Percentiles rank a stretch among this genome's conserved stretches.
phyloP scores from a whole-genome alignment of 192 early-diverging fungal genomes.

The Coemansia brasiliensis region DNA sequence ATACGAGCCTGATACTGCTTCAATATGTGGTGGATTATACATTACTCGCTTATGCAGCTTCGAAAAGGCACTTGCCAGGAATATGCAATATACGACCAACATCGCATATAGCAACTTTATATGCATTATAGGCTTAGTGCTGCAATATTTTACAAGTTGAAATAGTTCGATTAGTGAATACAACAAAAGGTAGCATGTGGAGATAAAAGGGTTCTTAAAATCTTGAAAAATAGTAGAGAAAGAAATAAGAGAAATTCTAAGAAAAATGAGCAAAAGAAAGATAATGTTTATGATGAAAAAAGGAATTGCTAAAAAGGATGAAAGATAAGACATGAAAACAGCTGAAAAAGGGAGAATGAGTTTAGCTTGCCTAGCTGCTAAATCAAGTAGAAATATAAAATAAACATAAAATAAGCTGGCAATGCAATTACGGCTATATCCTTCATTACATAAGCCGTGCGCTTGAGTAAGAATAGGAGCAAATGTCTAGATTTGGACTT shows the following conservation, averaged over 20 bases:
- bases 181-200: background rate
- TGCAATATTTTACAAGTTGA: too few species aligned
- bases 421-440: constrained; percentile 19
- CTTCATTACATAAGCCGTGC: constrained; percentile 2
- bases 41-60: constrained; percentile 11
- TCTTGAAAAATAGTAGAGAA: too few species aligned
- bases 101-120: background rate
- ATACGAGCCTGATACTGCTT: constrained; percentile 13
- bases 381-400: constrained; percentile 16
- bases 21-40: constrained; percentile 15
- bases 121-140: background rate
- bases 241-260: background rate
- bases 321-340: background rate
- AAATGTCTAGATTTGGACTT: too few species aligned
- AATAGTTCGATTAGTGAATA: background rate
- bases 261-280: background rate
- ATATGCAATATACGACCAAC: background rate
- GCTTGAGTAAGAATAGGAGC: background rate
- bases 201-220: too few species aligned
- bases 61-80: background rate
- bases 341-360: too few species aligned
- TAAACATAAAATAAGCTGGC: constrained; percentile 11
- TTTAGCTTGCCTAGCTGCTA: too few species aligned
- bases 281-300: background rate
- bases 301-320: background rate